phyloP scores from a whole-genome alignment of 495 filamentous ascomycete genomes.

The Daldinia vernicosa region DNA sequence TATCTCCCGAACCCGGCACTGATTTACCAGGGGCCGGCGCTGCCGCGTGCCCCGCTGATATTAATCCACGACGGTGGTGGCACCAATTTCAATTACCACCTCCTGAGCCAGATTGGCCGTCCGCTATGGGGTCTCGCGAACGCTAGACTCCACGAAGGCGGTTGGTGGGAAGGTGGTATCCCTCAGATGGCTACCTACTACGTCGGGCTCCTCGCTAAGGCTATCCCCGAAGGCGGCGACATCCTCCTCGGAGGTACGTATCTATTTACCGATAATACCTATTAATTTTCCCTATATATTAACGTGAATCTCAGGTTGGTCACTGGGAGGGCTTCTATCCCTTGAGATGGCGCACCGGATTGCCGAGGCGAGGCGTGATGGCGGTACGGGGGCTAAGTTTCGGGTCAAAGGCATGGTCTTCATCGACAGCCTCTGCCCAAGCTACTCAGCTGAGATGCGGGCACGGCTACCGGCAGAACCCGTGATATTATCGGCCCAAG shows the following conservation, averaged over 20 bases:
- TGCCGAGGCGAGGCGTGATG: slow-evolving; percentile 23
- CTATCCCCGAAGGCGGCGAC: slow-evolving; percentile 45
- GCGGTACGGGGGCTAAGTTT: slow-evolving; percentile 26
- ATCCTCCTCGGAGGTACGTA: slow-evolving; percentile 44
- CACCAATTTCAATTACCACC: slow-evolving; percentile 50
- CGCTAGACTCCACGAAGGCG: slow-evolving; percentile 45
- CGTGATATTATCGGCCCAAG: slow-evolving; percentile 39
- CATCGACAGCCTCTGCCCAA: slow-evolving; percentile 55
- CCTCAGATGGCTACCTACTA: slow-evolving; percentile 47
- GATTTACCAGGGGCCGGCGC: slow-evolving; percentile 36
- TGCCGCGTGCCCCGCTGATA: slow-evolving; percentile 42
- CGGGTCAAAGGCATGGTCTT: slow-evolving; percentile 54
- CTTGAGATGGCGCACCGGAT: slow-evolving; percentile 53
- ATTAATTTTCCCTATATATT: background rate
- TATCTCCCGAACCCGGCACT: slow-evolving; percentile 39
- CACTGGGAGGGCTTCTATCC: slow-evolving; percentile 53
- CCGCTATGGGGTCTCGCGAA: slow-evolving; percentile 51
- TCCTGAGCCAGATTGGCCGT: slow-evolving; percentile 44
- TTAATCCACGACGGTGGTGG: slow-evolving; percentile 53
- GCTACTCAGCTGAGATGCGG: slow-evolving; percentile 9
- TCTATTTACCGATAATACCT: background rate
- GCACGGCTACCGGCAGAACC: slow-evolving; percentile 25
- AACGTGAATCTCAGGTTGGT: slow-evolving; percentile 51
- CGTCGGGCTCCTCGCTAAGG: slow-evolving; percentile 40
- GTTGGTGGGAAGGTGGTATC: slow-evolving; percentile 47